Conservation (phyloP, 345 rosid genomes). For the Corchorus olitorius region DNA sequence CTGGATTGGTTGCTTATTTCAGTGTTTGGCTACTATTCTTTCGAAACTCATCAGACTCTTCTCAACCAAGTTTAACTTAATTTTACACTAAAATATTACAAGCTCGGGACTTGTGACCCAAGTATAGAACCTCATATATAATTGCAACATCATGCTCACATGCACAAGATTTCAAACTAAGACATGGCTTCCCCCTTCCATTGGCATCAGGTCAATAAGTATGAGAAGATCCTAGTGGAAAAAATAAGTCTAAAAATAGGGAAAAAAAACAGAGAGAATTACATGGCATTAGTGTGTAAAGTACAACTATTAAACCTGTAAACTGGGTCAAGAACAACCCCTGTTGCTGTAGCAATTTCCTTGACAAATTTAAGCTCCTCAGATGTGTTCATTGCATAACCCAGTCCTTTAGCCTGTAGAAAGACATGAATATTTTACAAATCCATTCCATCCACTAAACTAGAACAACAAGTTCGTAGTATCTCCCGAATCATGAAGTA, state of each 20-base stretch:
- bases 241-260: not conserved
- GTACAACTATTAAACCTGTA: slow-evolving; percentile 57
- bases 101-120: not conserved
- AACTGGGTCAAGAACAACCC: slow-evolving; percentile 87
- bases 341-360: slow-evolving; percentile 75
- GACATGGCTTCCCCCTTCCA: slow-evolving; percentile 2
- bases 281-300: not conserved
- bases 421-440: not conserved
- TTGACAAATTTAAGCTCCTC: slow-evolving; percentile 83
- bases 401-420: slow-evolving; percentile 81
- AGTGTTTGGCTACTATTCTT: too few relatives aligned
- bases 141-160: not conserved
- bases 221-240: not conserved
- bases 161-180: not conserved
- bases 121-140: slow-evolving; percentile 6
- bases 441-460: slow-evolving; percentile 1
- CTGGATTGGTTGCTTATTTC: not conserved
- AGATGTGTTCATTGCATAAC: slow-evolving; percentile 78
- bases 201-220: slow-evolving; percentile 7
- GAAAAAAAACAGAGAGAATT: not conserved
- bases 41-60: not conserved
- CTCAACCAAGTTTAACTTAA: not conserved
- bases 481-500: not conserved
- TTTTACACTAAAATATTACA: not conserved
- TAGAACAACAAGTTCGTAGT: not conserved